Evolutionary conservation across 352 stramenopile genomes (phyloP).

Genomic region (Blastocystis sp.): DNA sequence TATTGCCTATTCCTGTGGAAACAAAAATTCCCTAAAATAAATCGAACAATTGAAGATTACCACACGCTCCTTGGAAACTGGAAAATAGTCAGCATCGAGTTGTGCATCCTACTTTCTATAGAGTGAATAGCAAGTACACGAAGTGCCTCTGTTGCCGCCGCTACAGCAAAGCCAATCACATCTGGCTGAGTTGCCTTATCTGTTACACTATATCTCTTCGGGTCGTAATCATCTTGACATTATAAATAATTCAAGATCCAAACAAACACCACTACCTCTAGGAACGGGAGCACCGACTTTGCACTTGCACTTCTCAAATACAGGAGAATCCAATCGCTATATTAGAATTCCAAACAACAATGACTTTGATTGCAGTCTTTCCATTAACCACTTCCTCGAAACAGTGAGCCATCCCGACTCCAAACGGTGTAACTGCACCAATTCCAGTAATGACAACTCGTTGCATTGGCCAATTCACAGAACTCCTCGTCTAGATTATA

Average conservation of each 20-base stretch:
- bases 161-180: constrained; percentile 77
- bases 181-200: constrained; percentile 66
- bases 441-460: constrained; percentile 83
- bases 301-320: constrained; percentile 69
- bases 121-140: constrained; percentile 70
- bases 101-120: constrained; percentile 69
- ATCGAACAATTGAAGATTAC: neutral
- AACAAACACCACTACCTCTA: constrained; percentile 62
- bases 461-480: constrained; percentile 60
- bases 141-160: constrained; percentile 74
- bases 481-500: neutral
- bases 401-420: constrained; percentile 73
- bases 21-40: constrained; percentile 72
- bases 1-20: constrained; percentile 76
- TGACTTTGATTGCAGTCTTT: constrained; percentile 71
- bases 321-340: constrained; percentile 66
- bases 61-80: neutral
- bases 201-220: constrained; percentile 71
- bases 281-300: constrained; percentile 73
- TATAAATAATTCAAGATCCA: constrained; percentile 67
- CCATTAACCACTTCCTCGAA: constrained; percentile 76
- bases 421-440: constrained; percentile 80
- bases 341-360: neutral
- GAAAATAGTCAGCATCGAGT: constrained; percentile 63
- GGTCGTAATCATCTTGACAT: constrained; percentile 72